Evolutionary conservation across 176 grass and related monocot genomes (phyloP).

Genomic region (Pontederia crassipes): DNA sequence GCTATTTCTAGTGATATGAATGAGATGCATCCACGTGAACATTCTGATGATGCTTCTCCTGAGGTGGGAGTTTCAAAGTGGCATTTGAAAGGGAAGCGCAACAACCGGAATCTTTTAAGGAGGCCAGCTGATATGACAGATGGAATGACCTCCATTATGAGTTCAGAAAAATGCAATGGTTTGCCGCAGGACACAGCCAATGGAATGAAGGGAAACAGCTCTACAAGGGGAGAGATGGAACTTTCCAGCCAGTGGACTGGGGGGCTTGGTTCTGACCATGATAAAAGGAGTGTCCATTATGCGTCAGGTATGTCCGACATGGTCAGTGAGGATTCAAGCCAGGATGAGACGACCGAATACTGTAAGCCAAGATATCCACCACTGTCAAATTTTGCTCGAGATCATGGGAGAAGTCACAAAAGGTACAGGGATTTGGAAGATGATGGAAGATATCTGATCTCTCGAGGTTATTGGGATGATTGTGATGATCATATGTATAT

Average conservation of each 20-base stretch:
- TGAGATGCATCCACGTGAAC: conserved; percentile 44
- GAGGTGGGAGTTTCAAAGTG: conserved; percentile 63
- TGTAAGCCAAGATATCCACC: conserved; percentile 30
- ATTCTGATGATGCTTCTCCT: conserved; percentile 40
- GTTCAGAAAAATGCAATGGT: conserved; percentile 45
- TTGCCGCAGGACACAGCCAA: conserved; percentile 25
- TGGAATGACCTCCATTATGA: conserved; percentile 23
- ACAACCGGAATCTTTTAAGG: conserved; percentile 52
- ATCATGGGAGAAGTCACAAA: conserved; percentile 37
- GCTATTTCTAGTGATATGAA: conserved; percentile 30
- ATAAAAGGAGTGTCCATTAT: conserved; percentile 44
- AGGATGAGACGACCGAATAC: conserved; percentile 36
- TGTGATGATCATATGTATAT: conserved; percentile 27
- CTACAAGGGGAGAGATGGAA: conserved; percentile 25
- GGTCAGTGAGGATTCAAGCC: conserved; percentile 26
- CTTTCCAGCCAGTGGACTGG: conserved; percentile 27
- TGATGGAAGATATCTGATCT: conserved; percentile 25
- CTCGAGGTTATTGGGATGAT: conserved; percentile 32
- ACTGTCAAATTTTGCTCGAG: conserved; percentile 39
- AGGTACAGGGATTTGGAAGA: conserved; percentile 34
- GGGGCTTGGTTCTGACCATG: conserved; percentile 42
- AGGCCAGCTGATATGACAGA: conserved; percentile 27
- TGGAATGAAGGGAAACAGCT: conserved; percentile 32
- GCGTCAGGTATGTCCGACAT: conserved; percentile 45
- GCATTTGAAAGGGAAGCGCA: conserved; percentile 97